Base-by-base conservation (phyloP, 352 stramenopile genomes). In the Pythium monospermum region DNA sequence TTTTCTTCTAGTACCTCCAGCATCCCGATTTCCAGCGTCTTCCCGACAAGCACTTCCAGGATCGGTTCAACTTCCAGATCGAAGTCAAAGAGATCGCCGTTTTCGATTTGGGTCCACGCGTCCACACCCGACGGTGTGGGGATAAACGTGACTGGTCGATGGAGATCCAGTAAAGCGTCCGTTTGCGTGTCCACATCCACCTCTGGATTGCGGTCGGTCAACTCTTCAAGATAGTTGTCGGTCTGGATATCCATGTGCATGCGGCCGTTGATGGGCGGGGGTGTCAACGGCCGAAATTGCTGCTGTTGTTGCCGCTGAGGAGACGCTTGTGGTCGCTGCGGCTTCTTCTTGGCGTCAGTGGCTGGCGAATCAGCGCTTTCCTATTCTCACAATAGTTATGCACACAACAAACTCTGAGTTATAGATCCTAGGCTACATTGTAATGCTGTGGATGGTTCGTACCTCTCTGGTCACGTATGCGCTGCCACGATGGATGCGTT, bases 11-110 rank as follows among this genome's bases (percentile, higher is more conserved):
- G 79, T n/a, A 98, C 66, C 57, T 98, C 93, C 32, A 98, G 69
- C 76, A 98, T 87, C 7, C 84, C 72, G n/a, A 97, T 76, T 73
- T 98, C 88, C 2, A 98, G 70, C 18, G 90, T 96, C 70, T 98
- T 98, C 23, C 93, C 92, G 18, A 98, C 91, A 16, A 98, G 73
- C 46, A 98, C 93, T 57, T 98, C 93, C 21, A 98, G 65, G 39
- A 98, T 96, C 16, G 93, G 93, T 51, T 95, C 85, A 21, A 98
- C 92, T 62, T 98, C 93, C 11, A 97, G 46, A 53, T 98, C 92
- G 60, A 98, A 98, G 68, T 98, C 87, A 49, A 98, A 98, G 32
- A 98, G 66, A 53, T 98, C 93, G 33, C 88, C 90, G 28, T 74
- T 77, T 35, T 97, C 85, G 46, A 98, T 95, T 58, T 98, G 91